phyloP scores from a whole-genome alignment of 306 rosid genomes.

The Vigna angularis region DNA sequence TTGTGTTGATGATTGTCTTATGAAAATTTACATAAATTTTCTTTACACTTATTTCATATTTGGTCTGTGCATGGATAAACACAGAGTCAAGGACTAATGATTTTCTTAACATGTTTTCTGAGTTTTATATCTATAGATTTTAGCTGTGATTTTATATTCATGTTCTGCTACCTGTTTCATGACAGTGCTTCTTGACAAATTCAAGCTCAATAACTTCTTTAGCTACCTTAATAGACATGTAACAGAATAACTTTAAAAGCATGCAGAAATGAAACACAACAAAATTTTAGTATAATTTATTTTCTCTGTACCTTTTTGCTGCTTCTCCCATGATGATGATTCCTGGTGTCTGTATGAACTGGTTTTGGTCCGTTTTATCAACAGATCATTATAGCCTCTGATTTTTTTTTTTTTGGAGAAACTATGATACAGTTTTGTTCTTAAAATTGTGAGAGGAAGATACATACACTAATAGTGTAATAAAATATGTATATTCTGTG shows the following conservation, averaged over 20 bases:
- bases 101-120: too few species aligned
- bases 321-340: conserved; percentile 46
- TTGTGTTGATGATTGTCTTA: not conserved
- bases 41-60: not conserved
- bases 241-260: not conserved
- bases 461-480: not conserved
- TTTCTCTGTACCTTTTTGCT: conserved; percentile 39
- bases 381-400: not conserved
- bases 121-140: not conserved
- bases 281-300: not conserved
- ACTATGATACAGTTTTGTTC: not conserved
- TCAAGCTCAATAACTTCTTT: not conserved
- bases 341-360: not conserved
- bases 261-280: not conserved
- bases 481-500: not conserved
- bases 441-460: too few species aligned
- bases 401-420: not conserved
- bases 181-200: not conserved
- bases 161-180: not conserved
- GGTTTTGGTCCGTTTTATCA: conserved; percentile 22
- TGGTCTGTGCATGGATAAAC: not conserved
- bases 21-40: not conserved
- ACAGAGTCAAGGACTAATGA: not conserved
- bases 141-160: not conserved
- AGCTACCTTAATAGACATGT: not conserved